Evolutionary conservation across 2,329 filamentous ascomycete genomes (phyloP), one percentile per base, ranked within the genome.

Genomic region (Microcyclosporella mali): DNA sequence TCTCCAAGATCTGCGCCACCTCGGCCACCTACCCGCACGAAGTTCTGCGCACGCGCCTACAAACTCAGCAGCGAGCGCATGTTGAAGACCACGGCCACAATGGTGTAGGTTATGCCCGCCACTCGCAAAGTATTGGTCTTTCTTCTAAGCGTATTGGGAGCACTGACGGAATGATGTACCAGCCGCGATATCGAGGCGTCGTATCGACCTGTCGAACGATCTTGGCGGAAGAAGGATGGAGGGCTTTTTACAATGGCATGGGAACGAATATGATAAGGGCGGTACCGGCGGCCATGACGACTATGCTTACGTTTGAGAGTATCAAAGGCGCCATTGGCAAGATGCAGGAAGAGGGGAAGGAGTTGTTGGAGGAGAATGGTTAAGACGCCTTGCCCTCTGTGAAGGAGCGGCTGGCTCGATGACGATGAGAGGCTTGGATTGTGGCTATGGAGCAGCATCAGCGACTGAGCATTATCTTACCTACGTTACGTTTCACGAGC

Each of bases 181-280:
- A 58, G 50, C 74, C 75, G 33, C 67, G 72, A 46, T 97, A 98
- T 63, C 77, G 72, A 52, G 92, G 92, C 33, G 78, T 95, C 27
- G 65, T 89, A 33, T 81, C 77, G 60, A 95, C 90, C 0, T 90
- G 84, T 64, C 79, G 81, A 49, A 89, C 82, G 2, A 97, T 98
- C 48, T 70, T 95, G 29, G 72, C 71, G 27, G 92, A 98, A 65
- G 92, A 98, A 66, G 92, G 92, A 6, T 95, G 90, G 89, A 77
- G 85, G 49, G 90, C 90, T 3, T 97, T 98, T 58, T 98, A 98
- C 64, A 90, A 89, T 17, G 92, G 92, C 28, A 88, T 98, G 74
- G 92, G 92, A 29, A 95, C 90, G 37, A 98, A 98, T 68, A 86
- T 98, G 80, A 88, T 97, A 73, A 79, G 92, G 43, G 92, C 92